Evolutionary conservation across 2,329 filamentous ascomycete genomes (phyloP), one percentile per base, ranked within the genome.

Genomic region (Daldinia sp.): DNA sequence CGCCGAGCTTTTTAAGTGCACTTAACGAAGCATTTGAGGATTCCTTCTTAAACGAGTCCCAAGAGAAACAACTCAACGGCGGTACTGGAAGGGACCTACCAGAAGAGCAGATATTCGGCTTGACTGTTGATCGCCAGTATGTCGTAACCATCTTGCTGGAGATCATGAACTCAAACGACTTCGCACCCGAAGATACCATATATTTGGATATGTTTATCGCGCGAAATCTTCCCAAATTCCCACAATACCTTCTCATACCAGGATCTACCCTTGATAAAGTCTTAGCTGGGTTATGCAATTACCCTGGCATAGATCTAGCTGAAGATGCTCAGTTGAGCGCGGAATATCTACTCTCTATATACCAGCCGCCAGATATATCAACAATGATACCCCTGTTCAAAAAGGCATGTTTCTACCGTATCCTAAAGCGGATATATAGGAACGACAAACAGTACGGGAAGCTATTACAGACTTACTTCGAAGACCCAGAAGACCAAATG

Each of bases 121-220:
- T 87, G 71, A 94, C 85, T 35, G 90, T 97, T 50, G 95, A 95
- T 72, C 87, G 95, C 30, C 95, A 99, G 76, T 97, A 96, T 72
- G 88, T 99, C 62, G 85, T 97, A 68, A 94, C 92, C 47, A 96
- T 97, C 58, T 80, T 99, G 60, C 83, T 96, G 9, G 93, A 97
- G 75, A 90, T 97, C 25, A 96, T 99, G 92, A 91, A 89, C 50
- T 80, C 87, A 0, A 81, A 84, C 3, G 87, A 91, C 47, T 98
- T 97, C 76, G 85, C 88, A 0, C 78, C 88, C 0, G 87, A 91
- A 63, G 93, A 98, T 73, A 94, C 91, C 10, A 92, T 99, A 58
- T 99, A 97, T 76, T 85, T 99, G 43, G 93, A 99, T 77, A 99
- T 99, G 93, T 99, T 99, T 73, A 91, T 99, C 74, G 94, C 95